phyloP scores from a whole-genome alignment of 768 basidiomycete species.

The Arthromyces matolae region DNA sequence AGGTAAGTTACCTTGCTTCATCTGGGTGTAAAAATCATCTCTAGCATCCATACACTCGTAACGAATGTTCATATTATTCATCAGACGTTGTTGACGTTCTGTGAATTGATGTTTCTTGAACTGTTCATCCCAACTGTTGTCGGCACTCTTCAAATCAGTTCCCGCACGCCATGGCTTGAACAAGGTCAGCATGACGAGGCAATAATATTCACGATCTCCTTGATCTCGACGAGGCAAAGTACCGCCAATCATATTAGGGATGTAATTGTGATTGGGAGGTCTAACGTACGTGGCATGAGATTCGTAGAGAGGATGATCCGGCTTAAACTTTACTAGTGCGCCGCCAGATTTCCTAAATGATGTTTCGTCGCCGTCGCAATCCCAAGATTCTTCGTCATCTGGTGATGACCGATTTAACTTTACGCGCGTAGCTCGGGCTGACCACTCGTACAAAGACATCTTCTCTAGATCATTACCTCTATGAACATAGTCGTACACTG shows the following conservation, averaged over 20 bases:
- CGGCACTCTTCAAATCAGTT: background rate
- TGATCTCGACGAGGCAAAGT: background rate
- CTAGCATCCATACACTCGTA: slow-evolving; percentile 2
- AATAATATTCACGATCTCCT: background rate
- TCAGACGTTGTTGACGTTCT: background rate
- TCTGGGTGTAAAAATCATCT: slow-evolving; percentile 1
- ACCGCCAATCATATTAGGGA: background rate
- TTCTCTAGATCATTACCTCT: slow-evolving; percentile 16
- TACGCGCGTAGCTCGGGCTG: slow-evolving; percentile 12
- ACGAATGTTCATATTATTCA: slow-evolving; percentile 4
- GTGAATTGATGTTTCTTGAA: background rate
- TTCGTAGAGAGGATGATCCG: background rate
- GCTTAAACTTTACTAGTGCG: no score
- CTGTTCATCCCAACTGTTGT: background rate
- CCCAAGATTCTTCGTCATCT: no score
- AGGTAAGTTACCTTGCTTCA: background rate
- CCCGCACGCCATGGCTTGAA: slow-evolving; percentile 1
- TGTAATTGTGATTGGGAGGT: background rate
- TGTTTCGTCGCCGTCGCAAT: no score
- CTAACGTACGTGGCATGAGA: background rate
- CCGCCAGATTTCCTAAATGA: no score
- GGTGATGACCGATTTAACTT: no score
- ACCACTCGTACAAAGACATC: slow-evolving; percentile 27
- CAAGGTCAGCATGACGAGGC: background rate
- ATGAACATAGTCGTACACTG: slow-evolving; percentile 31